Base-by-base conservation (phyloP, 306 rosid genomes). In the Argentina anserina region DNA sequence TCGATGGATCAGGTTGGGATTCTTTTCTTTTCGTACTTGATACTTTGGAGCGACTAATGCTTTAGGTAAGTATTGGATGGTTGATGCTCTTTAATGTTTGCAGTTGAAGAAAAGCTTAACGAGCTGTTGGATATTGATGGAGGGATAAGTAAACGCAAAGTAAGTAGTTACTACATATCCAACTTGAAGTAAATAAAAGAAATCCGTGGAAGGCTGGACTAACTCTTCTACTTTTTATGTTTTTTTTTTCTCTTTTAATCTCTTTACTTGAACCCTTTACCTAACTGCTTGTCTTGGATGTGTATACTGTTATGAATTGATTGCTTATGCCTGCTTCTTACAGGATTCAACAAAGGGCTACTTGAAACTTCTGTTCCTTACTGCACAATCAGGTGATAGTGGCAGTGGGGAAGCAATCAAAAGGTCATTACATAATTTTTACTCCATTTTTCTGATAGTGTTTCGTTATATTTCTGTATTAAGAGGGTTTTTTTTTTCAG, bases 321-420 rank as follows among this genome's bases (percentile, higher is more conserved):
- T 29, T 45, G 45, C 39, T 33, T 45, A 21, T 67, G 42, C 50
- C 12, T 70, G 73, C 61, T 63, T 78, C 73, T 70, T 53, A 76
- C 88, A 95, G 99, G 99, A 95, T 77, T 89, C 99, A 70, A 74
- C 97, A 69, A 95, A 88, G 82, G 96, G 96, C 67, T 95, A 95
- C 87, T 87, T 95, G 80, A 95, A 92, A 82, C 99, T 95, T 74
- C 86, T 95, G 75, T 81, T 92, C 83, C 97, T 90, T 75, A 92
- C 99, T 28, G 97, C 92, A 67, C 91, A 89, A 79, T 95, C 99
- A 1, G 93, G 96, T 78, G 97, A 88, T 58, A 86, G 96, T 79
- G 83, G 78, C 83, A 86, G 80, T 26, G 90, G 97, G 62, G 98
- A 89, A 86, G 96, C 92, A 72, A 95, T 95, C 82, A 97, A 95